These are phyloP conservation scores for Chytridium lagenaria DNA, from an alignment of 371 early-diverging fungal species.

Conservation along the genomic window DNA sequence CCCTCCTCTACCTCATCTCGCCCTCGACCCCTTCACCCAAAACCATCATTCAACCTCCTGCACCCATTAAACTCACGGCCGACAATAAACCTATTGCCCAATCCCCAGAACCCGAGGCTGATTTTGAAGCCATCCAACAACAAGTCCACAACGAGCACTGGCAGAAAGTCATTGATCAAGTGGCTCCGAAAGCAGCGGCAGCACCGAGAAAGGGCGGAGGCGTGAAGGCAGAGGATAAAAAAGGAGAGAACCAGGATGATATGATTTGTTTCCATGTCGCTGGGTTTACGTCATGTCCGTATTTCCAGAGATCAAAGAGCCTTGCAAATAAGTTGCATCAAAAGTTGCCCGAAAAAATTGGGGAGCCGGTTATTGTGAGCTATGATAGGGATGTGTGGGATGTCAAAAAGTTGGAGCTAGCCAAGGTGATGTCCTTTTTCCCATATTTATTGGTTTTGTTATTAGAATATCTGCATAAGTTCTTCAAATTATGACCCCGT, in stretches of 20 bases:
- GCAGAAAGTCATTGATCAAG: background rate
- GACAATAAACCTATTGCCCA: background rate
- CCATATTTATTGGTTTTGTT: background rate
- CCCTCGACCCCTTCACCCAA: background rate
- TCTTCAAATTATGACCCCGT: no score
- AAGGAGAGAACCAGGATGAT: no score
- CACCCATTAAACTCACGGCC: background rate
- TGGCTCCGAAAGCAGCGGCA: background rate
- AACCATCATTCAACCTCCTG: background rate
- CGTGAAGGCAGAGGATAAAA: no score
- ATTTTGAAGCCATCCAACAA: no score
- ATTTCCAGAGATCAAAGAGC: slow-evolving; percentile 11
- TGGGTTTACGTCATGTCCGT: slow-evolving; percentile 23
- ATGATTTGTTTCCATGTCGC: slow-evolving; percentile 17
- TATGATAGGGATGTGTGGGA: slow-evolving; percentile 1
- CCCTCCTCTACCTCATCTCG: background rate
- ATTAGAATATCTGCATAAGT: background rate
- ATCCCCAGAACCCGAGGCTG: no score
- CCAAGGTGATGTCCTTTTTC: slow-evolving; percentile 10
- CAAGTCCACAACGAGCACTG: background rate
- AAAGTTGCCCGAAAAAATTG: background rate
- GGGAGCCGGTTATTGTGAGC: background rate
- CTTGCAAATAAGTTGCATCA: background rate
- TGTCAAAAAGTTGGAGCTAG: slow-evolving; percentile 5
- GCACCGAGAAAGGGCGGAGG: background rate